Base-by-base conservation (phyloP, 2,329 filamentous ascomycete species). In the Colletotrichum musae region DNA sequence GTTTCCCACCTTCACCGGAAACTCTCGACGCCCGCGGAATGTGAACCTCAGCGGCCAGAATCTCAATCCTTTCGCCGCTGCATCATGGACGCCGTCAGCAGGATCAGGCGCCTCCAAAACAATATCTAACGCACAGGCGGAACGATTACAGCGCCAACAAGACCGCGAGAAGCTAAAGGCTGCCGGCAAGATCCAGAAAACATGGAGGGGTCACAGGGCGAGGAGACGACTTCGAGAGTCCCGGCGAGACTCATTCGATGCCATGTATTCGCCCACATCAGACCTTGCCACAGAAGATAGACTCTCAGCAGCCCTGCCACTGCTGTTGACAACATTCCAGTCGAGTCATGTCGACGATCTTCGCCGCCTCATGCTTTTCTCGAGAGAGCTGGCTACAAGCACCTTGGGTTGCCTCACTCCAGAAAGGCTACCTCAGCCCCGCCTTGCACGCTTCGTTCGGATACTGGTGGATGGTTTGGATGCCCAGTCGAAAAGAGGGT, bases 1-100 rank as follows among this genome's bases (percentile, higher is more conserved):
- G 95, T 97, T 96, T 83, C 91, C 93, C 71, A 94, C 93, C 62
- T 99, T 99, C 83, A 96, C 93, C 26, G 96, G 96, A 74, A 93
- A 84, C 81, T 93, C 94, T 75, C 91, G 94, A 76, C 93, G 93
- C 73, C 92, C 92, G 71, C 92, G 96, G 73, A 95, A 98, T 79
- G 94, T 98, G 78, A 98, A 98, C 81, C 91, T 99, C 71, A 96
- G 94, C 73, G 96, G 94, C 71, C 92, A 95, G 74, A 89, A 89
- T 73, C 85, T 86, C 58, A 97, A 97, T 76, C 94, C 94, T 4
- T 97, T 96, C 79, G 91, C 88, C 70, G 88, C 88, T 73, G 86
- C 86, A 39, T 84, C 86, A 50, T 89, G 90, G 85, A 83, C 83
- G 16, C 84, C 88, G 5, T 82, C 86, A 13, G 85, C 85, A 7